Evolutionary conservation across 2,329 filamentous ascomycete genomes (phyloP).

Genomic region (Huntiella savannae): DNA sequence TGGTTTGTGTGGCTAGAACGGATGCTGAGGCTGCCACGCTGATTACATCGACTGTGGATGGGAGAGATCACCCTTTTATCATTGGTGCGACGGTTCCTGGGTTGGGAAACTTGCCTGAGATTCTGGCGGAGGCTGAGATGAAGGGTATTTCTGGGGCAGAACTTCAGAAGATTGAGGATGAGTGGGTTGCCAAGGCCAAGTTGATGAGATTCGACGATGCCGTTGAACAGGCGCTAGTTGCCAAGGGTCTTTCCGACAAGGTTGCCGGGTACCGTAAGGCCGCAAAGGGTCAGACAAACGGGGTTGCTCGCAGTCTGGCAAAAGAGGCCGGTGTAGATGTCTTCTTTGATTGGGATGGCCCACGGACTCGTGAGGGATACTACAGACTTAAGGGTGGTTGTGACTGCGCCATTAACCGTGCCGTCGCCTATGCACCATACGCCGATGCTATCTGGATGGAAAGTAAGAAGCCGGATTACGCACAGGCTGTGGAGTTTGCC

Average conservation of each 20-base stretch:
- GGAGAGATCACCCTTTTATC: slow-evolving; percentile 87
- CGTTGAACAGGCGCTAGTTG: slow-evolving; percentile 63
- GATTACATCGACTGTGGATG: slow-evolving; percentile 91
- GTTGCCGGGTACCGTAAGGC: slow-evolving; percentile 46
- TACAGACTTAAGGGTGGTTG: slow-evolving; percentile 86
- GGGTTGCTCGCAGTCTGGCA: slow-evolving; percentile 62
- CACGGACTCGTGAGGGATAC: slow-evolving; percentile 83
- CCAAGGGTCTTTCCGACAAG: slow-evolving; percentile 37
- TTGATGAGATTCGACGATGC: slow-evolving; percentile 84
- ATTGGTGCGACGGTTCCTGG: slow-evolving; percentile 71
- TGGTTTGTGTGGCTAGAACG: slow-evolving; percentile 80
- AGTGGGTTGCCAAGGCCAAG: slow-evolving; percentile 60
- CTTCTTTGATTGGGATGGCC: slow-evolving; percentile 88
- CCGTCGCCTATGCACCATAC: slow-evolving; percentile 80
- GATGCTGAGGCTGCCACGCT: slow-evolving; percentile 96
- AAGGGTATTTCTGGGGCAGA: slow-evolving; percentile 62
- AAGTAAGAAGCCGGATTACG: slow-evolving; percentile 82
- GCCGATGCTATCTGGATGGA: slow-evolving; percentile 99
- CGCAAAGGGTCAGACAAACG: slow-evolving; percentile 68
- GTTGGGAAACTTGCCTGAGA: slow-evolving; percentile 68
- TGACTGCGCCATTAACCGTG: slow-evolving; percentile 77
- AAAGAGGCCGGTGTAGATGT: slow-evolving; percentile 56
- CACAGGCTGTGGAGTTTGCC: slow-evolving; percentile 83
- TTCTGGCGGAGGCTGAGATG: slow-evolving; percentile 73
- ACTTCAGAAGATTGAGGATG: slow-evolving; percentile 81